Evolutionary conservation across 225 moss, liverwort and hornwort species (phyloP).

Genomic region (Anthoceros angustus): DNA sequence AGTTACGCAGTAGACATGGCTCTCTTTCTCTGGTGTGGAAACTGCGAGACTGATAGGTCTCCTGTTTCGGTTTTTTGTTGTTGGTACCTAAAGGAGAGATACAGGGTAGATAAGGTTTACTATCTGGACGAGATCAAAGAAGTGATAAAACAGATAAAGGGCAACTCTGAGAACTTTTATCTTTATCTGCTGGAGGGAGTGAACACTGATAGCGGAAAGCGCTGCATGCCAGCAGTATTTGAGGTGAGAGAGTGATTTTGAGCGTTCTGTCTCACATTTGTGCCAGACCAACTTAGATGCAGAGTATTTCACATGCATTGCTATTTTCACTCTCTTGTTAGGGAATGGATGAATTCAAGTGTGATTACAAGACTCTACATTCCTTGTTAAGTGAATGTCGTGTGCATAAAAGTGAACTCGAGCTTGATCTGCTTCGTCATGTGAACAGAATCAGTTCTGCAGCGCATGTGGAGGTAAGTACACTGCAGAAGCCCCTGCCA

Average conservation of each 20-base stretch:
- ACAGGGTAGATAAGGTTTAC: constrained; percentile 51
- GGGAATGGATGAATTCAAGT: constrained; percentile 44
- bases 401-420: constrained; percentile 56
- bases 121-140: constrained; percentile 54
- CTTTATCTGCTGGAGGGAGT: constrained; percentile 51
- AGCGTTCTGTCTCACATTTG: too few relatives aligned
- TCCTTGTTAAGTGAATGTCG: constrained; percentile 79
- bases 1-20: background rate
- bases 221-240: constrained; percentile 57
- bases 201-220: constrained; percentile 70
- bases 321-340: constrained; percentile 12
- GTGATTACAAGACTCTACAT: constrained; percentile 38
- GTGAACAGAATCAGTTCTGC: constrained; percentile 72
- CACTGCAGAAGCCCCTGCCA: too few relatives aligned
- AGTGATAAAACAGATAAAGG: constrained; percentile 15
- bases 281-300: background rate
- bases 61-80: too few relatives aligned
- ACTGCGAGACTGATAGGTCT: background rate
- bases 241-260: constrained; percentile 12
- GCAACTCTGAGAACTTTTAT: constrained; percentile 13
- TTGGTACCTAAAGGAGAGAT: too few relatives aligned
- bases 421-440: constrained; percentile 64
- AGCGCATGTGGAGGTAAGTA: constrained; percentile 63
- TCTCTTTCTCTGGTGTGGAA: background rate
- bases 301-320: background rate